Conservation (phyloP, 2,329 filamentous ascomycete species). For the Berkeleyomyces basicola region DNA sequence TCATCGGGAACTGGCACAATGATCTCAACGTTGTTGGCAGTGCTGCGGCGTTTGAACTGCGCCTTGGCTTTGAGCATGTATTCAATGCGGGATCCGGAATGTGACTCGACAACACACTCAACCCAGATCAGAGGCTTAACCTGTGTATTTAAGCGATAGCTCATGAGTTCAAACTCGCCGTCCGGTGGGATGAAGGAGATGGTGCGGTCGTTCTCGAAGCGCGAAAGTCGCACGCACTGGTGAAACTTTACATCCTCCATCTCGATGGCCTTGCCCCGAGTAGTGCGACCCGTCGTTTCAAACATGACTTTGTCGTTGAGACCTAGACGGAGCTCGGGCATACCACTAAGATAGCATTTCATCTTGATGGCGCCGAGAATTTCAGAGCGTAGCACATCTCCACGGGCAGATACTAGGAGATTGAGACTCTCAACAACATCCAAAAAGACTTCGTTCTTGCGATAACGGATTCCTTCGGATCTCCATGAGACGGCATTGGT, state of each 20-base stretch:
- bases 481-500: slow-evolving; percentile 98
- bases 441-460: slow-evolving; percentile 98
- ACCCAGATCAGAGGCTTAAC: slow-evolving; percentile 99
- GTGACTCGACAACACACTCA: slow-evolving; percentile 90
- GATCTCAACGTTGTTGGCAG: slow-evolving; percentile 97
- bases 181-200: slow-evolving; percentile 98
- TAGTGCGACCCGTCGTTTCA: slow-evolving; percentile 87
- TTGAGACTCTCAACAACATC: slow-evolving; percentile 96
- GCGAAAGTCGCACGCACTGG: slow-evolving; percentile 85
- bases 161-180: slow-evolving; percentile 98
- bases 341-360: slow-evolving; percentile 97
- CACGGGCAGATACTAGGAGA: slow-evolving; percentile 80
- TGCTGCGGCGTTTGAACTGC: slow-evolving; percentile 94
- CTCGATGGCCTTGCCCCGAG: slow-evolving; percentile 89
- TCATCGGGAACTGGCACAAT: slow-evolving; percentile 94
- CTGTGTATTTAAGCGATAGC: slow-evolving; percentile 93
- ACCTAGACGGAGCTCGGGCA: slow-evolving; percentile 88
- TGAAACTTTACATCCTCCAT: slow-evolving; percentile 99
- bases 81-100: slow-evolving; percentile 88
- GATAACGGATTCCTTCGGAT: slow-evolving; percentile 92
- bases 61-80: slow-evolving; percentile 98
- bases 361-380: slow-evolving; percentile 97
- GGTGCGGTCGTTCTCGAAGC: slow-evolving; percentile 96
- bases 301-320: slow-evolving; percentile 99
- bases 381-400: slow-evolving; percentile 89